Evolutionary conservation across 441 rosid species (phyloP), one percentile per base, ranked within the genome.

Genomic region (Gossypium davidsonii): DNA sequence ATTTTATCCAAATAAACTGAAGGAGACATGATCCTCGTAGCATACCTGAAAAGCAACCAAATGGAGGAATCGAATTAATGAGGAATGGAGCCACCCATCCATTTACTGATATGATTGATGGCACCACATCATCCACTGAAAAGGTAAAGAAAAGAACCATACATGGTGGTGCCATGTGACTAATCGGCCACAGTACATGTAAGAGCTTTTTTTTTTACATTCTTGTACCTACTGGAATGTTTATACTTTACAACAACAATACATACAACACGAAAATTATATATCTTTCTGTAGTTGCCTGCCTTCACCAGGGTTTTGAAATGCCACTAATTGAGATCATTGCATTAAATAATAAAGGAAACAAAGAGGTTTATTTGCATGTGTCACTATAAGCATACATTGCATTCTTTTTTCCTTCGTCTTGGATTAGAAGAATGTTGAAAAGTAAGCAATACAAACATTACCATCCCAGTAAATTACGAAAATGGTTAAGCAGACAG

Each of bases 1-100:
- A 42, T 71, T 28, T 70, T 79, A 81, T 83, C 84, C 82, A 77
- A 15, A 78, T 15, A 46, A 76, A 68, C 74, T 58, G 76, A 74
- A 72, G 51, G 49, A 73, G 69, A 68, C 67, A 70, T 69, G 34
- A 77, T 81, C 82, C 80, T 71, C 20, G 67, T 68, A 76, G 73
- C 82, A 39, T 59, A 62, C 81, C 51, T 42, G 68, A 42, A 8
- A 67, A 67, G 34, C 61, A 64, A 31, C 6, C 34, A 31, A 68
- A 23, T 3, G 74, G 31, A 59, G 55, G 67, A 71, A 66, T 52
- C 31, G 46, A 73, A 52, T 52, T 52, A 17, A 56, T 9, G 55
- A 58, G 31, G 53, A 37, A 8, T 44, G n/a, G 60, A 52, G 60
- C 48, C 48, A 60, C 61, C 61, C 8, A 55, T 55, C 26, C 28